phyloP scores from a whole-genome alignment of 257 asterid species.

The Haberlea rhodopensis region DNA sequence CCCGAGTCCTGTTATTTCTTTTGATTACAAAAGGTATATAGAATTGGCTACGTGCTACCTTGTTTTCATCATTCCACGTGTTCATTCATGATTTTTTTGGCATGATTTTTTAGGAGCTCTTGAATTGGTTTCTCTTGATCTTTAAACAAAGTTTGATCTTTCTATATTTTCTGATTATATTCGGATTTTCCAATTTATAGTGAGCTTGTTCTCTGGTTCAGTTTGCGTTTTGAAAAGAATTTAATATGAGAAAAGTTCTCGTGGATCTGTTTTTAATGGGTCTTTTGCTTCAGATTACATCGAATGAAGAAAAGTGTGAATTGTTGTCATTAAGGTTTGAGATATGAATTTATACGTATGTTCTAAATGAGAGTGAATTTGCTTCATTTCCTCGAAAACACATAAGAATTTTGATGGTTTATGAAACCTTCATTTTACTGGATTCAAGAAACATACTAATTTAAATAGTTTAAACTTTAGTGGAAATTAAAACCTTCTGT shows the following conservation, averaged over 20 bases:
- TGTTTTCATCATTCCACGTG: slow-evolving; percentile 19
- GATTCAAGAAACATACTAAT: too few relatives aligned
- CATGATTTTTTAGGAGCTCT: slow-evolving; percentile 20
- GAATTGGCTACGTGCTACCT: slow-evolving; percentile 19
- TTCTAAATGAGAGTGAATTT: slow-evolving; percentile 6
- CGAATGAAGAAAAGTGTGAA: background rate
- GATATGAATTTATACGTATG: slow-evolving; percentile 13
- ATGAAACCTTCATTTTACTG: too few relatives aligned
- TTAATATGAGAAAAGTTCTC: slow-evolving; percentile 12
- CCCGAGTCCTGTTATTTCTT: slow-evolving; percentile 49
- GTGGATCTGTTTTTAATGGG: background rate
- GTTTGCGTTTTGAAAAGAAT: slow-evolving; percentile 15
- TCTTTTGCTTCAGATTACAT: background rate
- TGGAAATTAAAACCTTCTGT: background rate
- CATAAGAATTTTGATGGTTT: background rate
- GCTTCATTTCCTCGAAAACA: background rate
- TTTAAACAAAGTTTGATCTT: slow-evolving; percentile 1
- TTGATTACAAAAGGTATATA: slow-evolving; percentile 84
- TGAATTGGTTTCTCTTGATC: slow-evolving; percentile 26
- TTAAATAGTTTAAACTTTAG: too few relatives aligned
- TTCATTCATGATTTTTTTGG: slow-evolving; percentile 23
- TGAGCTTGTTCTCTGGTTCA: background rate
- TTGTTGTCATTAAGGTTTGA: slow-evolving; percentile 10
- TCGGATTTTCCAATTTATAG: background rate
- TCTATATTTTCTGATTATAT: slow-evolving; percentile 18